These are phyloP conservation scores for Chlamydomonas asymmetrica DNA, from an alignment of 139 green algal genomes.

Conservation along the genomic window DNA sequence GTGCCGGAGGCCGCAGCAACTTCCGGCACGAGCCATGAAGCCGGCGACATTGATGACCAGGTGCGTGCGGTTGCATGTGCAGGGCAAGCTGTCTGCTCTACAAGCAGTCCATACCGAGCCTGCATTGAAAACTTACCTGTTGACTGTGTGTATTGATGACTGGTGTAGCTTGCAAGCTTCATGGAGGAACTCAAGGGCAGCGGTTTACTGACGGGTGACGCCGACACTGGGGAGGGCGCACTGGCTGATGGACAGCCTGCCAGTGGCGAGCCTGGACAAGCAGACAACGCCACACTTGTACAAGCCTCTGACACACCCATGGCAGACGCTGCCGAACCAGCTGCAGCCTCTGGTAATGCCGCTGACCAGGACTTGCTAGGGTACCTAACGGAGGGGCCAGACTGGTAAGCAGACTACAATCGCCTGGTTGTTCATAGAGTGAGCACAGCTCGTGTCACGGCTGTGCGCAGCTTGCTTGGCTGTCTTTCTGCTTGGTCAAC, in stretches of 20 bases:
- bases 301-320: neutral
- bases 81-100: no score
- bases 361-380: constrained; percentile 67
- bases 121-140: no score
- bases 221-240: constrained; percentile 3
- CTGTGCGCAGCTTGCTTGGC: no score
- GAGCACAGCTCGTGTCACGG: no score
- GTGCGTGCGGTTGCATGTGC: no score
- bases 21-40: no score
- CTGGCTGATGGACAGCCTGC: neutral
- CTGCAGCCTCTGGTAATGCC: neutral
- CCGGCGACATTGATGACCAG: no score
- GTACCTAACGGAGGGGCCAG: constrained; percentile 44
- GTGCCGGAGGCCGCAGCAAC: no score
- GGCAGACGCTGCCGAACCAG: neutral
- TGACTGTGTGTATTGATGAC: neutral
- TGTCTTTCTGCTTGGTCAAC: neutral
- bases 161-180: constrained; percentile 67
- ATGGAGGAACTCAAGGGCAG: constrained; percentile 74
- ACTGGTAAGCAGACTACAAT: constrained; percentile 49
- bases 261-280: neutral
- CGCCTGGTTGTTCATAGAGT: neutral
- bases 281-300: neutral
- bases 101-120: no score
- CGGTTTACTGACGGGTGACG: constrained; percentile 60